These are phyloP conservation scores for Fusarium zealandicum DNA, from an alignment of 2,329 filamentous ascomycete genomes.

Conservation along the genomic window DNA sequence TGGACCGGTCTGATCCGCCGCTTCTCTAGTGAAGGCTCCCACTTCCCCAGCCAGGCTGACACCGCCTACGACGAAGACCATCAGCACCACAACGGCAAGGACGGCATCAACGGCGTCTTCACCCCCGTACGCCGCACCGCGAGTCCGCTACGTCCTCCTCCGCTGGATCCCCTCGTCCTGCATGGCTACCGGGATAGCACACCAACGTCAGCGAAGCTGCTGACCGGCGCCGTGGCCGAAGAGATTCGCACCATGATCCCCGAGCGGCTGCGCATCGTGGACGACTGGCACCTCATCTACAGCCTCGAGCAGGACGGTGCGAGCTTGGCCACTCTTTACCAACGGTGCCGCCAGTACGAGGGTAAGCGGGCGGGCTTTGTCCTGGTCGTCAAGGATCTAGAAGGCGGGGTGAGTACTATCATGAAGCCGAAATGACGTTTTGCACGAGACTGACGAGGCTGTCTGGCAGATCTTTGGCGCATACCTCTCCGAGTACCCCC, in stretches of 20 bases:
- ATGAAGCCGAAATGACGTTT: constrained; percentile 16
- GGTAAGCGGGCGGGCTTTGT: constrained; percentile 84
- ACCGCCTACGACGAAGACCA: constrained; percentile 31
- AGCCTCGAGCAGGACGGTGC: constrained; percentile 92
- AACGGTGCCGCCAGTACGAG: constrained; percentile 73
- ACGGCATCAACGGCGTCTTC: constrained; percentile 66
- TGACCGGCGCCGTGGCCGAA: constrained; percentile 80
- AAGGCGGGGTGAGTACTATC: constrained; percentile 68
- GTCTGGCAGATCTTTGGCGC: constrained; percentile 78
- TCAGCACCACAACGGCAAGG: constrained; percentile 32
- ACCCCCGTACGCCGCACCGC: constrained; percentile 60
- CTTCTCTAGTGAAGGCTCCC: constrained; percentile 60
- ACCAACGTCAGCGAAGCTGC: constrained; percentile 65
- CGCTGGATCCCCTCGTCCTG: constrained; percentile 81
- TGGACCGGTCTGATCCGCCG: constrained; percentile 72
- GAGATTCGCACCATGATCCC: constrained; percentile 92
- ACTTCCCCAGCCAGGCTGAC: constrained; percentile 43
- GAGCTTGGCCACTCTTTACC: constrained; percentile 84
- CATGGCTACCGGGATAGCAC: constrained; percentile 70
- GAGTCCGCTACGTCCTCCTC: constrained; percentile 86
- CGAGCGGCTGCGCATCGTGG: constrained; percentile 82
- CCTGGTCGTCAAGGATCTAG: constrained; percentile 81
- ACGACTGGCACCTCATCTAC: constrained; percentile 87
- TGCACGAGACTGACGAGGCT: constrained; percentile 12
- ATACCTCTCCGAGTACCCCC: constrained; percentile 89